phyloP scores from a whole-genome alignment of 129 eudicot genomes.

The Flaveria sonorensis region DNA sequence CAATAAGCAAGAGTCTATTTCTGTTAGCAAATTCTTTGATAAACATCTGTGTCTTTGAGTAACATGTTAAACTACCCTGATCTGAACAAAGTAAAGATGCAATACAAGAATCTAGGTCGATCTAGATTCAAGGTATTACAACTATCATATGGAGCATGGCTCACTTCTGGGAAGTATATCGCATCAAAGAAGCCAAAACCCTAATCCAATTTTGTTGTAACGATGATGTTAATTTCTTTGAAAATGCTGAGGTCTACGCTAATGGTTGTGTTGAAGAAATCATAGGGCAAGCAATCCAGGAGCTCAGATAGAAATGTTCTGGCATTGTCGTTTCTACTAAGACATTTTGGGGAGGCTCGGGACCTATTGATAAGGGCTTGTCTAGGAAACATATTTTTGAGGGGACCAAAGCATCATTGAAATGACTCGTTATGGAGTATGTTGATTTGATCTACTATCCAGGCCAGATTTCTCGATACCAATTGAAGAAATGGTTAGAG shows the following conservation, averaged over 20 bases:
- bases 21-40: too few species aligned
- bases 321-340: constrained; percentile 90
- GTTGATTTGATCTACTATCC: constrained; percentile 83
- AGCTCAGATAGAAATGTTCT: constrained; percentile 90
- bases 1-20: too few species aligned
- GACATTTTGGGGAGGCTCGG: constrained; percentile 93
- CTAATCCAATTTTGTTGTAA: constrained; percentile 88
- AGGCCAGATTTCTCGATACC: constrained; percentile 73
- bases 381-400: constrained; percentile 78
- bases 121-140: constrained; percentile 86
- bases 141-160: constrained; percentile 92
- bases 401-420: constrained; percentile 66
- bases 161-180: constrained; percentile 86
- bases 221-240: constrained; percentile 91
- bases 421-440: constrained; percentile 80
- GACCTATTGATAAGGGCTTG: constrained; percentile 84
- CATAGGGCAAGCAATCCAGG: constrained; percentile 94
- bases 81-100: constrained; percentile 43
- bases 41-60: too few species aligned
- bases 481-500: constrained; percentile 95
- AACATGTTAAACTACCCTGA: too few species aligned
- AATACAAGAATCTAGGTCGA: constrained; percentile 84
- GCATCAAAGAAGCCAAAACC: constrained; percentile 87
- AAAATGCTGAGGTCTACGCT: constrained; percentile 98
- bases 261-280: constrained; percentile 93